Percentiles rank a stretch among this genome's conserved stretches.
These are phyloP conservation scores for Chaetomiaceae sp. DNA, from an alignment of 2,329 filamentous ascomycete genomes.

Conservation along the genomic window DNA sequence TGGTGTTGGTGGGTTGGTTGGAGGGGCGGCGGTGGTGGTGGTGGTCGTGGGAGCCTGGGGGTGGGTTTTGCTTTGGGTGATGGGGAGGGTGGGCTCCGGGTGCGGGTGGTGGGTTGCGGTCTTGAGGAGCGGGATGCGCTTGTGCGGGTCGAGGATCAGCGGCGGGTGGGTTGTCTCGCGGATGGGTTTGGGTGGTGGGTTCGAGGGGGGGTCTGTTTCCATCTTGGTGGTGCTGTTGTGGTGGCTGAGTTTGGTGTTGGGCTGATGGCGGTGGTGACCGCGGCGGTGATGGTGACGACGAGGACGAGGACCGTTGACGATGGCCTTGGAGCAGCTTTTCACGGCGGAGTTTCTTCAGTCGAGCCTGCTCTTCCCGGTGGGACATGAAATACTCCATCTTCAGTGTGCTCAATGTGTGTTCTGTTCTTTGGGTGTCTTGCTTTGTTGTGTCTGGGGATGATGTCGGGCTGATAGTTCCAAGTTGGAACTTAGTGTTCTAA, in stretches of 20 bases:
- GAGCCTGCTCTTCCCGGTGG: constrained; percentile 5
- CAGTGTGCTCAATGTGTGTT: no score
- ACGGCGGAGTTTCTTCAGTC: no score
- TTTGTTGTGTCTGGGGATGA: not conserved
- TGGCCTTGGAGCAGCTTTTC: no score
- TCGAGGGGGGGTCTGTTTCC: no score
- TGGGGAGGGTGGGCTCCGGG: constrained; percentile 20
- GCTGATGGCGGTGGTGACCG: not conserved
- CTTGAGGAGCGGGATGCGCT: constrained; percentile 31
- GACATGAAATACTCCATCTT: constrained; percentile 14
- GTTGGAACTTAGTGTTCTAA: no score
- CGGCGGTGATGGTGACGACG: not conserved
- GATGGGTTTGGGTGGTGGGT: not conserved
- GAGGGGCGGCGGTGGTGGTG: not conserved
- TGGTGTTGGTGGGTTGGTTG: constrained; percentile 18
- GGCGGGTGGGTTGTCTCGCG: constrained; percentile 6
- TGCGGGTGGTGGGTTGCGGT: constrained; percentile 24
- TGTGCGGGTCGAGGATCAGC: constrained; percentile 18
- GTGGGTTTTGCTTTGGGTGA: constrained; percentile 27
- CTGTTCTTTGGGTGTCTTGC: not conserved
- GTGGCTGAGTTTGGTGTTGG: not conserved
- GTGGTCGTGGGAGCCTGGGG: constrained; percentile 31
- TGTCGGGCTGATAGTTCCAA: not conserved
- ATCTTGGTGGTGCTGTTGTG: not conserved
- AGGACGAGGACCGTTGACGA: no score